phyloP scores from a whole-genome alignment of 352 stramenopile genomes.

The Phytopythium aichiense region DNA sequence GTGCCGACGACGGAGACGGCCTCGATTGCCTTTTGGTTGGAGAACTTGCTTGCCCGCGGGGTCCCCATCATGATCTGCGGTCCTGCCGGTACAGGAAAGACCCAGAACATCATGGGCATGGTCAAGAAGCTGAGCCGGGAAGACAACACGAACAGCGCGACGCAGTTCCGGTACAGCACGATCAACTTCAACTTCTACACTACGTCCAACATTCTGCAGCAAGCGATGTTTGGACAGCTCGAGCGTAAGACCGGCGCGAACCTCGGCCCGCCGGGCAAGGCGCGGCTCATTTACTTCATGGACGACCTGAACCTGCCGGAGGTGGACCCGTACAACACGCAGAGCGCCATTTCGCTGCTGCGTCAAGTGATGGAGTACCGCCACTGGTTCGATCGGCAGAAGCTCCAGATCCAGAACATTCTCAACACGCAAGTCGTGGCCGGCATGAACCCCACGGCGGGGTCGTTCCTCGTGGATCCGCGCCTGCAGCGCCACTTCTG shows the following conservation, averaged over 20 bases:
- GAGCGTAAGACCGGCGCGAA: slow-evolving; percentile 95
- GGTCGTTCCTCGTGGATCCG: slow-evolving; percentile 93
- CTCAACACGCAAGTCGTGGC: slow-evolving; percentile 93
- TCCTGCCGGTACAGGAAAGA: slow-evolving; percentile 94
- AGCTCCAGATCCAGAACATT: slow-evolving; percentile 94
- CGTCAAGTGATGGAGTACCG: slow-evolving; percentile 96
- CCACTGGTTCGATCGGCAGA: slow-evolving; percentile 91
- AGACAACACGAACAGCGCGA: slow-evolving; percentile 38
- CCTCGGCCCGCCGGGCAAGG: slow-evolving; percentile 91
- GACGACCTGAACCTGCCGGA: slow-evolving; percentile 96
- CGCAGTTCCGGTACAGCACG: slow-evolving; percentile 80
- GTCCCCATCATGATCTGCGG: slow-evolving; percentile 94
- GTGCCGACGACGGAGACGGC: slow-evolving; percentile 95
- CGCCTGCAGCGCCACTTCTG: slow-evolving; percentile 95
- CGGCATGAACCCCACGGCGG: slow-evolving; percentile 95
- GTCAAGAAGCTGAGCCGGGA: slow-evolving; percentile 91
- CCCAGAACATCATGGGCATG: slow-evolving; percentile 93
- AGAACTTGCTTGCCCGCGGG: slow-evolving; percentile 89
- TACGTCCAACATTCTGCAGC: slow-evolving; percentile 89
- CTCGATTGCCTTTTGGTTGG: slow-evolving; percentile 95
- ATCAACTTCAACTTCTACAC: slow-evolving; percentile 99
- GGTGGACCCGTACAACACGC: slow-evolving; percentile 95
- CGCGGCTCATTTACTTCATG: slow-evolving; percentile 95
- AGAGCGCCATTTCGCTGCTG: slow-evolving; percentile 93
- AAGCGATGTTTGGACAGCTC: slow-evolving; percentile 91